phyloP scores from a whole-genome alignment of 1,139 yeast genomes.

The Nakaseomyces glabratus region DNA sequence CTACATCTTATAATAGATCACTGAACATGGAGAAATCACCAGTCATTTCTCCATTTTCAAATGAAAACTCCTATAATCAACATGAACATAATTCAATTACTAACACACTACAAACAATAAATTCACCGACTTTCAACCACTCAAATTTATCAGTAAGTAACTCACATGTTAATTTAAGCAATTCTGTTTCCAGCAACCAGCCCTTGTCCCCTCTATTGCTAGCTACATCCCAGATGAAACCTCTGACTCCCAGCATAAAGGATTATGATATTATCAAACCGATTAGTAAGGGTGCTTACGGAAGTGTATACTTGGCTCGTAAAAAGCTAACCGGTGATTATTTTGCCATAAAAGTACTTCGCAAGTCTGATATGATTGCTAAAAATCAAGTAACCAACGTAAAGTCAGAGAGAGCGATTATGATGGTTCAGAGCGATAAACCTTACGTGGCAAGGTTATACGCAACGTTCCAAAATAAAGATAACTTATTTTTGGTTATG shows the following conservation, averaged over 20 bases:
- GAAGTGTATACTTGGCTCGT: conserved; percentile 82
- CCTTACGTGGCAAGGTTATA: conserved; percentile 89
- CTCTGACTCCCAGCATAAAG: conserved; percentile 56
- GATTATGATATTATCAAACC: conserved; percentile 91
- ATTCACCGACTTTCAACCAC: conserved; percentile 4
- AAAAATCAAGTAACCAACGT: conserved; percentile 94
- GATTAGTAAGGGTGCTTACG: conserved; percentile 95
- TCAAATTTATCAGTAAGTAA: conserved; percentile 3
- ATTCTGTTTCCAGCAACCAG: conserved; percentile 33
- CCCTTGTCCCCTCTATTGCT: conserved; percentile 81
- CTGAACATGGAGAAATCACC: conserved; percentile 26
- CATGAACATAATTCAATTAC: conserved; percentile 4
- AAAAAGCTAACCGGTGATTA: conserved; percentile 85
- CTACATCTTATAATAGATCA: conserved; percentile 25
- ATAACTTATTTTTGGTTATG: conserved; percentile 87
- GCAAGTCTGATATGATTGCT: conserved; percentile 92
- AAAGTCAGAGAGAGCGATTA: conserved; percentile 87
- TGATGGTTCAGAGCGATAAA: conserved; percentile 94
- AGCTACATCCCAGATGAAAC: conserved; percentile 39
- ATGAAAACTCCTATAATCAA: conserved; percentile 1
- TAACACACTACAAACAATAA: conserved; percentile 2
- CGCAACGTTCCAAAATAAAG: conserved; percentile 82
- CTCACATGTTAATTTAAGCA: conserved; percentile 1
- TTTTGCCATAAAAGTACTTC: conserved; percentile 90
- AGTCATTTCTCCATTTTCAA: conserved; percentile 24